Base-by-base conservation (phyloP, 1,284 basidiomycete genomes). In the Salmacisia buchloeana region DNA sequence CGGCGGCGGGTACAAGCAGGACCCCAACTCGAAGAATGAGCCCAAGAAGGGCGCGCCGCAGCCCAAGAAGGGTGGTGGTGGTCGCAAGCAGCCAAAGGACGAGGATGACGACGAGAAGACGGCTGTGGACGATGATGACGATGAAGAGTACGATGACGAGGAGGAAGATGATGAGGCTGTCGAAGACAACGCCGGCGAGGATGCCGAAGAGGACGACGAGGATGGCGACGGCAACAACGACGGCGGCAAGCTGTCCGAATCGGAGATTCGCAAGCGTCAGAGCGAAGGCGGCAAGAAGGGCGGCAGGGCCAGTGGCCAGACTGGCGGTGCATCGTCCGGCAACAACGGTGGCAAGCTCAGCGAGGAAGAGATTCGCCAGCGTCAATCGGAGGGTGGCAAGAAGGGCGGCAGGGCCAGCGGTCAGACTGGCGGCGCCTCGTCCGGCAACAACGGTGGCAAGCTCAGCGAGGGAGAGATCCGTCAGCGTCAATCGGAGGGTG, bases 91-190 rank as follows among this genome's bases (percentile, higher is more conserved):
- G 4, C 23, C 6, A 31, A 13, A 15, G 1, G 13, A 12, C 46
- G 46, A 52, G 23, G 46, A 52, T 6, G 46, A 52, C 23, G 46
- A 52, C n/a, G 46, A 52, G 46, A 52, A 52, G 46, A 52, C 46
- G 7, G 46, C 23, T 25, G 46, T 52, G 23, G 46, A 52, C 29
- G 46, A 52, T 18, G 46, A 52, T 1, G 43, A 45, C 43, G n/a
- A 45, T 6, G 46, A 52, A 29, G 2, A 52, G 15, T 12, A 27
- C 18, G 46, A 52, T 6, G 46, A 52, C 9, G 46, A 25, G 15
- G 46, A 52, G 15, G 9, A 9, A 27, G 18, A 52, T 1, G 4
- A 52, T 18, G 46, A 52, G 12, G 46, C 23, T 27, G 23, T 13
- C 25, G 46, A 52, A n/a, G 41, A 43, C 23, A 21, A 43, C 6